These are phyloP conservation scores for Bryoerythrophyllum caledonicum DNA, from an alignment of 225 moss, liverwort and hornwort species.

Conservation along the genomic window DNA sequence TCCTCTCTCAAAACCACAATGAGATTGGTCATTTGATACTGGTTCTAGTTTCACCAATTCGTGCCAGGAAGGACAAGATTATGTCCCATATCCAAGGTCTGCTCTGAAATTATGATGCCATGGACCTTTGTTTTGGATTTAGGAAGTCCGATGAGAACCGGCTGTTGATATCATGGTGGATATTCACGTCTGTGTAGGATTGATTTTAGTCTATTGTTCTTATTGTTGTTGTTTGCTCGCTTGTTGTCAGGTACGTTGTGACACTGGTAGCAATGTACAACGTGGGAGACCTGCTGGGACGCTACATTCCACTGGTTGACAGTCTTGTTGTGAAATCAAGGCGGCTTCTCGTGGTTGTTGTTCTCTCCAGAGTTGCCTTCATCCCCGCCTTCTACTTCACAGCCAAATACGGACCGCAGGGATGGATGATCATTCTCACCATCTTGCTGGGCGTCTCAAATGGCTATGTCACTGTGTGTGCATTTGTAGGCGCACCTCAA, in stretches of 20 bases:
- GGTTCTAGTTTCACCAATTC: too few species aligned
- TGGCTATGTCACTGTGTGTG: constrained; percentile 70
- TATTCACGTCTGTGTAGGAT: too few species aligned
- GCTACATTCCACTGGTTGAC: constrained; percentile 58
- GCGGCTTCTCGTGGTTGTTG: constrained; percentile 39
- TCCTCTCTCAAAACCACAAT: too few species aligned
- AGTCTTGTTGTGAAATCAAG: constrained; percentile 51
- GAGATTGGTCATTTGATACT: too few species aligned
- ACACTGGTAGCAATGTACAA: constrained; percentile 85
- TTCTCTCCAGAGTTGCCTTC: constrained; percentile 50
- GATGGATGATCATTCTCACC: constrained; percentile 80
- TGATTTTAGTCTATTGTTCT: too few species aligned
- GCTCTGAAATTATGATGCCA: too few species aligned
- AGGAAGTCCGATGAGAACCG: too few species aligned
- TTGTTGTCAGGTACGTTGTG: constrained; percentile 76
- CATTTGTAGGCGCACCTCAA: constrained; percentile 61
- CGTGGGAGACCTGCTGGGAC: constrained; percentile 78
- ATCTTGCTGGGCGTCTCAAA: constrained; percentile 68
- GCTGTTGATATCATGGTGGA: too few species aligned
- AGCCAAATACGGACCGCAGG: constrained; percentile 78
- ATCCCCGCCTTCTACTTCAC: constrained; percentile 84
- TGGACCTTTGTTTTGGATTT: too few species aligned
- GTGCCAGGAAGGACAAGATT: too few species aligned
- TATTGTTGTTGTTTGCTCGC: too few species aligned
- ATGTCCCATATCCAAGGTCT: too few species aligned